Evolutionary conservation across 2,329 filamentous ascomycete species (phyloP).

Genomic region (Graphium sp.): DNA sequence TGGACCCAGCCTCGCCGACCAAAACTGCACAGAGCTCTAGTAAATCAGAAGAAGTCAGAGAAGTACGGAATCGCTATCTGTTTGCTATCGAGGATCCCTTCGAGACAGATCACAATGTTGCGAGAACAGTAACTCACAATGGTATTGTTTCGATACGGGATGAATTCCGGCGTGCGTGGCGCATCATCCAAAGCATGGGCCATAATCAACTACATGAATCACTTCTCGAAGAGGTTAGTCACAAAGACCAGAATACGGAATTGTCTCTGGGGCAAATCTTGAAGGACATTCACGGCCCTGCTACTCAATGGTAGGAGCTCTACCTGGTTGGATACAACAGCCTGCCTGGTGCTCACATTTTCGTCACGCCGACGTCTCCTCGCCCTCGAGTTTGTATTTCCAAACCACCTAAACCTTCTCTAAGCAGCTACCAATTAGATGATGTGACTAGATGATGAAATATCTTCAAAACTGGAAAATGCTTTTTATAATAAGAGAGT

Average conservation of each 20-base stretch:
- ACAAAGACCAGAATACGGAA: constrained; percentile 14
- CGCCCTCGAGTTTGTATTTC: too few relatives aligned
- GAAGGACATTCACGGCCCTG: too few relatives aligned
- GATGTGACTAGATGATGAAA: too few relatives aligned
- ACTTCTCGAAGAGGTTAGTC: constrained; percentile 33
- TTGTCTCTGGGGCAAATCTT: too few relatives aligned
- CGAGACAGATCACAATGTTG: constrained; percentile 76
- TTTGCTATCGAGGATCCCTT: constrained; percentile 90
- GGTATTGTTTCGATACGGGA: constrained; percentile 70
- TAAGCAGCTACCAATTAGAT: too few relatives aligned
- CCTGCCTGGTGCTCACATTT: too few relatives aligned
- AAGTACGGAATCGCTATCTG: constrained; percentile 64
- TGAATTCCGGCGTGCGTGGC: constrained; percentile 68
- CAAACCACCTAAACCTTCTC: too few relatives aligned
- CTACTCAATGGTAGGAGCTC: too few relatives aligned
- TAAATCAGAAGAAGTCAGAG: constrained; percentile 39
- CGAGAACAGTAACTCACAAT: constrained; percentile 66
- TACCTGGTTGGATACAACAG: too few relatives aligned
- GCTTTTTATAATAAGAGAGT: too few relatives aligned
- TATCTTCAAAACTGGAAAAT: too few relatives aligned
- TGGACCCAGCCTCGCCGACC: neutral
- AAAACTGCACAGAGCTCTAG: constrained; percentile 2
- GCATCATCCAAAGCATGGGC: constrained; percentile 43
- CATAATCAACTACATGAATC: constrained; percentile 23
- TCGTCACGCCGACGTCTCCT: too few relatives aligned